These are phyloP conservation scores for Tephrocybe sp. DNA, from an alignment of 768 basidiomycete species.

Conservation along the genomic window DNA sequence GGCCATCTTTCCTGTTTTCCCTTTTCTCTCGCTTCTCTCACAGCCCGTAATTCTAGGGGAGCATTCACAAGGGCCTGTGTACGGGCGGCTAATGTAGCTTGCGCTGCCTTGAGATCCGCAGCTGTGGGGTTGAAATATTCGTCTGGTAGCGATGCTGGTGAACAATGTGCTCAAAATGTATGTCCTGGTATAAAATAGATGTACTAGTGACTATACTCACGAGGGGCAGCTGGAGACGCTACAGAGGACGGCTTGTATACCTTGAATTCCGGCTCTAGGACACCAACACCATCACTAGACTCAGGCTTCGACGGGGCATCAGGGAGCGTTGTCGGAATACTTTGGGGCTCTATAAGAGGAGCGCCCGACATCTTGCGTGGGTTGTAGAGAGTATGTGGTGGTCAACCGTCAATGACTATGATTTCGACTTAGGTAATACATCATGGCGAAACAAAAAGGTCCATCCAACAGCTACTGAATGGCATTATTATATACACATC, in stretches of 20 bases:
- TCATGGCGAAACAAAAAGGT: constrained; percentile 11
- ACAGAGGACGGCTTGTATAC: constrained; percentile 44
- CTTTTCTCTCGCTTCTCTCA: constrained; percentile 60
- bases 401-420: constrained; percentile 6
- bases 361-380: constrained; percentile 14
- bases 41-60: constrained; percentile 64
- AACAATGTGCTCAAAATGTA: neutral
- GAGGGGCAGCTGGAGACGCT: constrained; percentile 22
- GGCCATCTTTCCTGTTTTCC: constrained; percentile 70
- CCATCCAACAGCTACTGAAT: constrained; percentile 24
- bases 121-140: constrained; percentile 71
- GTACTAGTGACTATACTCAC: constrained; percentile 28
- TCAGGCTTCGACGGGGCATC: constrained; percentile 5
- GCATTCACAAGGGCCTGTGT: constrained; percentile 64
- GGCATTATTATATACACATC: constrained; percentile 6
- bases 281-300: neutral
- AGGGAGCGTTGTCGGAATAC: constrained; percentile 2
- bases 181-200: neutral
- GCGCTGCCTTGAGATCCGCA: constrained; percentile 68
- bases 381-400: neutral
- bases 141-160: constrained; percentile 57
- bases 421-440: constrained; percentile 22
- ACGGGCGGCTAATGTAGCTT: constrained; percentile 58
- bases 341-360: constrained; percentile 10
- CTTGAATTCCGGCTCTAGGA: constrained; percentile 36